Percentiles rank a stretch among this genome's conserved stretches.
Conservation (phyloP, 2,329 filamentous ascomycete genomes). For the Trichoderma endophyticum region DNA sequence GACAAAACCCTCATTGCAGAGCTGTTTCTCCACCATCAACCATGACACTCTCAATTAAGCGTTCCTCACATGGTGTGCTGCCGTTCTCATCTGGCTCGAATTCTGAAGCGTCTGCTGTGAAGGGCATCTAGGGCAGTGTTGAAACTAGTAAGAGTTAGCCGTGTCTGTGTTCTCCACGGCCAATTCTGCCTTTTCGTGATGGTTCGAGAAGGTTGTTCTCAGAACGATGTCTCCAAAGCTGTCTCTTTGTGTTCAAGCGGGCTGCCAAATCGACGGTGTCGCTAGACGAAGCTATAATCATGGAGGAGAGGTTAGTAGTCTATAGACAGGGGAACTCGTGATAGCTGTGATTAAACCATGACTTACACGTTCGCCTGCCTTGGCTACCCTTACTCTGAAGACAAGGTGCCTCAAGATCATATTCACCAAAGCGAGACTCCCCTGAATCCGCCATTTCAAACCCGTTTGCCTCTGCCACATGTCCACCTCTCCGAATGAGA, state of each 20-base stretch:
- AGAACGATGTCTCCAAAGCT: conserved; percentile 5
- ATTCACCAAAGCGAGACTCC: background rate
- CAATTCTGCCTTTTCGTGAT: background rate
- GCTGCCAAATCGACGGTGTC: background rate
- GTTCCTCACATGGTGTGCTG: background rate
- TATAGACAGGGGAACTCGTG: background rate
- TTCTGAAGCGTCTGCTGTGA: background rate
- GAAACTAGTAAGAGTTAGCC: background rate
- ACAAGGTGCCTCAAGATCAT: background rate
- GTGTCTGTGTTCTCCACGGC: background rate
- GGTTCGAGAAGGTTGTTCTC: background rate
- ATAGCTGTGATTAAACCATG: background rate
- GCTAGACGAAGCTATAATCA: background rate
- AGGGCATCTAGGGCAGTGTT: background rate
- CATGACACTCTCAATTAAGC: background rate
- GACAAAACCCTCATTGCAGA: background rate
- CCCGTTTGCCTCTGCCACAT: background rate
- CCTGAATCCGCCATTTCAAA: background rate
- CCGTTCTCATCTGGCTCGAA: background rate
- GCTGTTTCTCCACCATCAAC: too few species aligned
- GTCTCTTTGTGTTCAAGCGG: background rate
- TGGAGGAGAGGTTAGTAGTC: background rate
- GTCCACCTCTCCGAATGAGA: conserved; percentile 26
- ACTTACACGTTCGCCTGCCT: conserved; percentile 1
- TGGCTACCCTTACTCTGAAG: background rate